Conservation (phyloP, 202 grass and related monocot species). For the Carex arenaria region DNA sequence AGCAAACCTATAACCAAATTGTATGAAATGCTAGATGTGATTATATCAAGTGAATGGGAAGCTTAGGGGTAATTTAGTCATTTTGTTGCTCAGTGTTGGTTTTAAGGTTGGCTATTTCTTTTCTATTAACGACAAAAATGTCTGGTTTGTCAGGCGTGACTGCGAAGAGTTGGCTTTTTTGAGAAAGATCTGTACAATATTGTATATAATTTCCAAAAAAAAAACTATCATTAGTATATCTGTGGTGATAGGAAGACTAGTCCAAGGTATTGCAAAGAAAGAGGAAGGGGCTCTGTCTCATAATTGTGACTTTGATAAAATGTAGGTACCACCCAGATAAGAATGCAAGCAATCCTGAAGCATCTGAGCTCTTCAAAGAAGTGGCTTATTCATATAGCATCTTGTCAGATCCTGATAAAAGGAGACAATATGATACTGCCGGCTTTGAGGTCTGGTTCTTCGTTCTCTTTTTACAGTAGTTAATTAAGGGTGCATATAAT, state of each 20-base stretch:
- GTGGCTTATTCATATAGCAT: slow-evolving; percentile 99
- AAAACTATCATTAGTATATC: background rate
- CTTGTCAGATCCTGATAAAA: slow-evolving; percentile 95
- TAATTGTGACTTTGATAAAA: slow-evolving; percentile 21
- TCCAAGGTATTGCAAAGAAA: slow-evolving; percentile 6
- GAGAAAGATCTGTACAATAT: background rate
- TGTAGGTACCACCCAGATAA: slow-evolving; percentile 97
- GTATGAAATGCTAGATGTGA: background rate
- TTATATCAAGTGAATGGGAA: background rate
- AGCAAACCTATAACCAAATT: background rate
- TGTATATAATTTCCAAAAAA: background rate
- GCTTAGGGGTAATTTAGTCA: background rate
- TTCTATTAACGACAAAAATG: background rate
- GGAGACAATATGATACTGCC: slow-evolving; percentile 91
- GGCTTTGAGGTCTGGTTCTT: slow-evolving; percentile 77
- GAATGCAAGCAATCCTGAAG: slow-evolving; percentile 93
- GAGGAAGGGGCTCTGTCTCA: background rate
- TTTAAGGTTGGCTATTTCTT: background rate
- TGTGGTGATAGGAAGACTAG: background rate
- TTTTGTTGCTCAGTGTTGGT: background rate
- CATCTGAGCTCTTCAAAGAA: slow-evolving; percentile 98
- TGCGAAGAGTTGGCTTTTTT: background rate
- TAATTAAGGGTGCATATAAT: background rate
- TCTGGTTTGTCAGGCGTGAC: background rate
- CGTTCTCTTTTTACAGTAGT: background rate